Evolutionary conservation across 2,329 filamentous ascomycete species (phyloP).

Genomic region (Penicillium sp.): DNA sequence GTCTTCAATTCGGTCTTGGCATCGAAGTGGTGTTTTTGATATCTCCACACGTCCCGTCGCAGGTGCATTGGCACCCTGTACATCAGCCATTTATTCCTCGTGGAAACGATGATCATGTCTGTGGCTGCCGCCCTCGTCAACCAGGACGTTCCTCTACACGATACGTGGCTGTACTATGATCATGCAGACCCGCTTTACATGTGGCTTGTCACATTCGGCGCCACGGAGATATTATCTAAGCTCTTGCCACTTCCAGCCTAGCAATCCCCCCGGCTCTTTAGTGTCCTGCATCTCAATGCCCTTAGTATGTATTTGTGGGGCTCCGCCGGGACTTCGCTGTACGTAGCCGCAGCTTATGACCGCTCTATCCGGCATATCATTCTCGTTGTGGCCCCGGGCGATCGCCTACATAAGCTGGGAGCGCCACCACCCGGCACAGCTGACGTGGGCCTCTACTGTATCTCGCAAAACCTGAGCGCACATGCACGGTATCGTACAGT

Average conservation of each 20-base stretch:
- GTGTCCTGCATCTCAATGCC: not conserved
- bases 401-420: too few relatives aligned
- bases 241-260: not conserved
- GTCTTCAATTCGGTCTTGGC: not conserved
- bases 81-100: too few relatives aligned
- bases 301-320: not conserved
- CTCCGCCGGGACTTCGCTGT: too few relatives aligned
- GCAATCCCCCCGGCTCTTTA: not conserved
- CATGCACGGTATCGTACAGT: not conserved
- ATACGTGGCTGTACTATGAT: not conserved
- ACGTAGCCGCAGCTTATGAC: too few relatives aligned
- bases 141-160: not conserved
- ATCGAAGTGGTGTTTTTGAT: not conserved
- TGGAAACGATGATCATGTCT: not conserved
- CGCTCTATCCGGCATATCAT: too few relatives aligned
- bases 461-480: not conserved
- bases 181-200: not conserved
- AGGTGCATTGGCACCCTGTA: not conserved
- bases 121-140: not conserved
- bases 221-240: not conserved
- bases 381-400: too few relatives aligned
- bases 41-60: not conserved
- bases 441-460: too few relatives aligned
- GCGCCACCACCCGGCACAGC: too few relatives aligned
- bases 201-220: not conserved